Conservation (phyloP, 352 stramenopile genomes). For the Thraustochytrium sp. region DNA sequence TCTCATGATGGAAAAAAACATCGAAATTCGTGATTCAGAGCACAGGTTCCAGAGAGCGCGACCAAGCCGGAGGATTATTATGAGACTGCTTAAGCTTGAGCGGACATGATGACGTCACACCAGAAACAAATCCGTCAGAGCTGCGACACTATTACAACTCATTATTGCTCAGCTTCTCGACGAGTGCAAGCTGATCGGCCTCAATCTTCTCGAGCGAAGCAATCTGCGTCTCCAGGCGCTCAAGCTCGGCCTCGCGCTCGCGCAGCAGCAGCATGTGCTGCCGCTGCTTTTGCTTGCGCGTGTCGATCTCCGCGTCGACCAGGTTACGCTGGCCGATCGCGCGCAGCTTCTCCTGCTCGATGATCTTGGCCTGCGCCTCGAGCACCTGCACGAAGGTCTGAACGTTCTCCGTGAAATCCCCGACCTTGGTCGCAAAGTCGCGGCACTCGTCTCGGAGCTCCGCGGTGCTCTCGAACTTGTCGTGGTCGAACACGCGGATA, state of each 20-base stretch:
- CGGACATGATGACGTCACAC: too few relatives aligned
- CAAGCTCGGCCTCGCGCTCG: conserved; percentile 54
- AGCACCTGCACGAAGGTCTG: conserved; percentile 54
- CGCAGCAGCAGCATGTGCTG: conserved; percentile 52
- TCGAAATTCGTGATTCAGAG: too few relatives aligned
- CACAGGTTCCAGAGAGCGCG: too few relatives aligned
- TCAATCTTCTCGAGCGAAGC: conserved; percentile 52
- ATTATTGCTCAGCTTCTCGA: conserved; percentile 45
- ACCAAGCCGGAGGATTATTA: too few relatives aligned
- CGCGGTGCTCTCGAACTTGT: conserved; percentile 55
- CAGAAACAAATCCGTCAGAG: too few relatives aligned
- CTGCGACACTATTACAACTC: conserved; percentile 21
- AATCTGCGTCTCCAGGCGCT: conserved; percentile 49
- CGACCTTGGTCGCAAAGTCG: conserved; percentile 51
- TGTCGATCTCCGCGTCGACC: conserved; percentile 54
- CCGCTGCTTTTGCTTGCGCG: conserved; percentile 45
- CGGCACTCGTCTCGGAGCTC: conserved; percentile 52
- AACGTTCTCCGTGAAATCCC: conserved; percentile 47
- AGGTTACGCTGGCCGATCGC: conserved; percentile 54
- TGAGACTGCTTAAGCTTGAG: too few relatives aligned
- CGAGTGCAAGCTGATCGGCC: conserved; percentile 52
- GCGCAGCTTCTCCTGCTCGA: conserved; percentile 54
- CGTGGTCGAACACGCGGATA: conserved; percentile 54
- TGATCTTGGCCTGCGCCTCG: conserved; percentile 52
- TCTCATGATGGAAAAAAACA: too few relatives aligned